A percentile compares a stretch with the other conserved stretches of the same genome.
These are phyloP conservation scores for Paramecium tetraurelia DNA, from an alignment of 73 alveolate species.

Conservation along the genomic window DNA sequence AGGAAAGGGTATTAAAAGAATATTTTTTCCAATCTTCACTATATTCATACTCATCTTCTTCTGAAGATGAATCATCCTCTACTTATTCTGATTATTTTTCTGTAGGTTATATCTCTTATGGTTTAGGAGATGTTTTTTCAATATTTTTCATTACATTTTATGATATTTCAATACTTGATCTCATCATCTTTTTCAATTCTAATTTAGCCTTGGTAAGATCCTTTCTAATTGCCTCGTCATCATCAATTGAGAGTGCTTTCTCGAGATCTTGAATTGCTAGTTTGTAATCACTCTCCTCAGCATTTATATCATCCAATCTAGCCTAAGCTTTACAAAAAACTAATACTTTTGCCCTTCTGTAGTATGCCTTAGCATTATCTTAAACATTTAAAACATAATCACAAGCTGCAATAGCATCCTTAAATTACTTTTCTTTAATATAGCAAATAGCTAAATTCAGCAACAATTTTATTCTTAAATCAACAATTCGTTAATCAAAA, in stretches of 20 bases:
- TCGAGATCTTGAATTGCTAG: constrained; percentile 27
- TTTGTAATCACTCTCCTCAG: constrained; percentile 10
- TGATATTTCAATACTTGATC: neutral
- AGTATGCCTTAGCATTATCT: constrained; percentile 25
- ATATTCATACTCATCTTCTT: neutral
- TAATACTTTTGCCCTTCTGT: constrained; percentile 15
- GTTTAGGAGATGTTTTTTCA: neutral
- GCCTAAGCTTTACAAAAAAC: neutral
- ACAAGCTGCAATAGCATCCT: constrained; percentile 39
- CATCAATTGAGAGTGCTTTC: neutral
- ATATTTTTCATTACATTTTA: constrained; percentile 10
- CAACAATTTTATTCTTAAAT: constrained; percentile 11
- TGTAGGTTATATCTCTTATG: neutral
- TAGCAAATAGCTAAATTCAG: constrained; percentile 21
- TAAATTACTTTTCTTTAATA: neutral
- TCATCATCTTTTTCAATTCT: constrained; percentile 35
- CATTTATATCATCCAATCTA: constrained; percentile 21
- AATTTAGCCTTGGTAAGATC: neutral
- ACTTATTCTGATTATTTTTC: neutral
- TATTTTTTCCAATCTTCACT: constrained; percentile 35
- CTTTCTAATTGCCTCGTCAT: neutral
- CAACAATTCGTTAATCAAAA: neutral
- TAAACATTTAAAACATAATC: neutral
- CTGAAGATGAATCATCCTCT: neutral
- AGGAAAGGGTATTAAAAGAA: neutral